These are phyloP conservation scores for Myriosclerotinia duriaeana DNA, from an alignment of 2,329 filamentous ascomycete genomes.

Conservation along the genomic window DNA sequence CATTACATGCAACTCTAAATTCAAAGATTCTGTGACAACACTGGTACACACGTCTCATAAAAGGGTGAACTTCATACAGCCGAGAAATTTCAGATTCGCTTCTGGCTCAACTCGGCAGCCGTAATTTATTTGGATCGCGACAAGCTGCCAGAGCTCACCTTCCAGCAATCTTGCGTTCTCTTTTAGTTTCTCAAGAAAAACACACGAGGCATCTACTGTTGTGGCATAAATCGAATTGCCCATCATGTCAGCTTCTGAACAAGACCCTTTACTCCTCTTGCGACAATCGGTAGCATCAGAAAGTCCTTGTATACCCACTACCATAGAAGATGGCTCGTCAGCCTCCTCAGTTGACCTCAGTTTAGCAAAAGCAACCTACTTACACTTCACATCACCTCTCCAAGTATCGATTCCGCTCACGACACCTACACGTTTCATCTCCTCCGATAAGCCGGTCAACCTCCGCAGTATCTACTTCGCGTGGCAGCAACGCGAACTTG, in stretches of 20 bases:
- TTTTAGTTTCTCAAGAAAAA: neutral
- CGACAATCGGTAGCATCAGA: constrained; percentile 76
- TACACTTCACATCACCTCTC: constrained; percentile 66
- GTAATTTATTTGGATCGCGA: constrained; percentile 25
- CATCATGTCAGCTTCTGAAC: constrained; percentile 47
- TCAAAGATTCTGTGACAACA: neutral
- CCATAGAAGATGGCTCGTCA: constrained; percentile 62
- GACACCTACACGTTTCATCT: constrained; percentile 80
- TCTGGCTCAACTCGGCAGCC: constrained; percentile 22
- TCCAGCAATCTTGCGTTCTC: constrained; percentile 9
- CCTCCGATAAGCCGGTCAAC: constrained; percentile 72
- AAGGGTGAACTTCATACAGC: constrained; percentile 4
- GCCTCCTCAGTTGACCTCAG: constrained; percentile 56
- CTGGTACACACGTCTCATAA: neutral
- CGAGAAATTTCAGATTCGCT: constrained; percentile 39
- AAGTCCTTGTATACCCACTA: constrained; percentile 70
- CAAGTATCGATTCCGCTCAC: constrained; percentile 67
- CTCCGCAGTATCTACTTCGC: constrained; percentile 95
- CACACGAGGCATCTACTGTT: neutral
- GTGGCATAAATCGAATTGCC: constrained; percentile 21
- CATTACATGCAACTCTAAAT: neutral
- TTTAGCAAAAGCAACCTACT: constrained; percentile 74
- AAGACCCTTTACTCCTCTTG: constrained; percentile 79
- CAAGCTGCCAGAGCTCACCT: constrained; percentile 21
- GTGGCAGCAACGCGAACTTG: constrained; percentile 88